Base-by-base conservation (phyloP, 495 filamentous ascomycete species). In the Neurospora sp. region DNA sequence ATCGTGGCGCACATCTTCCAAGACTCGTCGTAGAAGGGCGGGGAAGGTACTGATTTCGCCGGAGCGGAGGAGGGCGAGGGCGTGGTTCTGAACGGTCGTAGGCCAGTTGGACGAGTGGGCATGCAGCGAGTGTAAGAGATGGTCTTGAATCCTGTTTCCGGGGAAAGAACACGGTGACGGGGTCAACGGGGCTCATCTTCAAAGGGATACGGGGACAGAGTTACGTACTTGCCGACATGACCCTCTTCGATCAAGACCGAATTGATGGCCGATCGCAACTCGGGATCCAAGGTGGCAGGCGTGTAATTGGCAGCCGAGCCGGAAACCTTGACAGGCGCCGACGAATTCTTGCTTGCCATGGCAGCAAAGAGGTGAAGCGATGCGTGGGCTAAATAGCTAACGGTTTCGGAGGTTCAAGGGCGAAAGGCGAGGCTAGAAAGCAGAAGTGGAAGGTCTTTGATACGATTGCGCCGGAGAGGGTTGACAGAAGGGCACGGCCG, bases 191-290 rank as follows among this genome's bases (percentile, higher is more conserved):
- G 44, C 68, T 18, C 35, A 12, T 31, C 12, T 37, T 27, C 9
- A 12, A 5, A 39, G 53, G 48, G 0, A 40, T 5, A 69, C 14
- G 46, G 20, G 39, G 53, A 42, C 44, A 7, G 59, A 41, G 42
- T 18, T 18, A 75, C 77, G 41, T 80, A 87, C 87, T 85, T 86
- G 27, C 79, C 73, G 12, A 86, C 79, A 71, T 87, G 80, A 4
- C 86, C 86, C 14, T 87, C 84, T 40, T 80, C 79, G 35, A 88
- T 77, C 5, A 89, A 74, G 1, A 81, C 61, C 22, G 77, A 76
- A 76, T 89, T 89, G 73, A 89, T 86, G 68, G 87, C 80, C 5
- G 87, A 86, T 8, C 87, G 78, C 69, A 89, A 79, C 18, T 88
- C 86, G 22, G 82, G 76, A 72, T 89, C 87, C 46, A 82, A 81